Evolutionary conservation across 768 basidiomycete genomes (phyloP).

Genomic region (Tulasnella sp.): DNA sequence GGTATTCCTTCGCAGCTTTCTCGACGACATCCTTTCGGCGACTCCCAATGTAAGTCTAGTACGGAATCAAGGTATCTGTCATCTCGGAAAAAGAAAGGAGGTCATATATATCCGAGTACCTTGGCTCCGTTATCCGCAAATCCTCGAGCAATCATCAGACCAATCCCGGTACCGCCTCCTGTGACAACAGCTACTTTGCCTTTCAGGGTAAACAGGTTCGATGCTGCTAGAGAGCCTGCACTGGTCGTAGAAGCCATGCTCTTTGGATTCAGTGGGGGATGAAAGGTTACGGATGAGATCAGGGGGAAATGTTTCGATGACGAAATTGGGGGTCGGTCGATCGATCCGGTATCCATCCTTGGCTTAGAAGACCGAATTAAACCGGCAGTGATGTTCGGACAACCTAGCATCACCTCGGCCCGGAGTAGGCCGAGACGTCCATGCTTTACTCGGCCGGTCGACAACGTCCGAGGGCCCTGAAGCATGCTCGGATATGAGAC

Average conservation of each 20-base stretch:
- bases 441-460: too few species aligned
- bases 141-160: constrained; percentile 65
- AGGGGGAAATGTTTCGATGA: background rate
- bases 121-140: constrained; percentile 74
- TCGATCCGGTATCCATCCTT: background rate
- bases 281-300: background rate
- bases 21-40: constrained; percentile 63
- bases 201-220: constrained; percentile 18
- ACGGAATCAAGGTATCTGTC: background rate
- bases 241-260: background rate
- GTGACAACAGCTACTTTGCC: constrained; percentile 29
- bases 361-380: background rate
- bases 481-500: too few species aligned
- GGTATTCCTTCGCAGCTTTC: constrained; percentile 30
- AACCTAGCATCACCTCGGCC: background rate
- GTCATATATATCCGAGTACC: constrained; percentile 40
- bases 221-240: background rate
- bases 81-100: background rate
- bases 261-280: background rate
- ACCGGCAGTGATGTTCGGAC: background rate
- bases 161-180: constrained; percentile 34
- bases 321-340: background rate
- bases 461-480: too few species aligned
- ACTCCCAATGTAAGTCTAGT: constrained; percentile 59
- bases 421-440: background rate